Conservation (phyloP, 306 rosid species). For the Gastrolobium bilobum region DNA sequence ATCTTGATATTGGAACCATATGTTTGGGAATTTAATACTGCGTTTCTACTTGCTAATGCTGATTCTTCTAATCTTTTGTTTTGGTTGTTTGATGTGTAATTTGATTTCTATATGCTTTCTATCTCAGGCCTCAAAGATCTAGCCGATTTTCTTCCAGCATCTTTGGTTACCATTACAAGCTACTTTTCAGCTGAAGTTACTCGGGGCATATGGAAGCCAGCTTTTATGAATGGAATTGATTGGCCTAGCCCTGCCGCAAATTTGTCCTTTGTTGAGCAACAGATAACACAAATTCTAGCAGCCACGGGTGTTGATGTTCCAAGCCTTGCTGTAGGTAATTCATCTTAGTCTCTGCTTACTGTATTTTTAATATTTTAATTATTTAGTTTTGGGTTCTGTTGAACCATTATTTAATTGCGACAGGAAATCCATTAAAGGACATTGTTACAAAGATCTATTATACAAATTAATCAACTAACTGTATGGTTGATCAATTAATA, state of each 20-base stretch:
- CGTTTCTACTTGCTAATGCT: constrained; percentile 30
- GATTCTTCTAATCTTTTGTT: constrained; percentile 22
- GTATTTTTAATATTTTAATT: not conserved
- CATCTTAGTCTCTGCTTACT: constrained; percentile 34
- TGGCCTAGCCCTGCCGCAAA: constrained; percentile 99
- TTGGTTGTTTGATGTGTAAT: constrained; percentile 42
- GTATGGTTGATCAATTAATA: constrained; percentile 33
- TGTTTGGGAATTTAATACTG: constrained; percentile 18
- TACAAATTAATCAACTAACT: constrained; percentile 25
- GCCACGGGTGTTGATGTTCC: constrained; percentile 96
- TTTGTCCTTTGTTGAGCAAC: constrained; percentile 81
- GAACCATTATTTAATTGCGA: not conserved
- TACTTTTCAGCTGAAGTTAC: constrained; percentile 96
- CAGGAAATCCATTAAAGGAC: not conserved
- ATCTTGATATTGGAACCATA: constrained; percentile 21
- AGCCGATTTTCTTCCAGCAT: constrained; percentile 91
- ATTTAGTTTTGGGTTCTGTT: constrained; percentile 2
- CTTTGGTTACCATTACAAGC: constrained; percentile 88
- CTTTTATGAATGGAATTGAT: constrained; percentile 91
- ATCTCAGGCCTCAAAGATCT: constrained; percentile 90
- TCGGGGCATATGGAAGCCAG: constrained; percentile 98
- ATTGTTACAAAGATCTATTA: constrained; percentile 15
- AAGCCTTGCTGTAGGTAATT: constrained; percentile 84
- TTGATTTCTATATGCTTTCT: constrained; percentile 40
- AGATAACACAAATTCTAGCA: constrained; percentile 83